Percentiles rank a stretch among this genome's conserved stretches.
Conservation (phyloP, 106 monocot species). For the Apostasia shenzhenica region DNA sequence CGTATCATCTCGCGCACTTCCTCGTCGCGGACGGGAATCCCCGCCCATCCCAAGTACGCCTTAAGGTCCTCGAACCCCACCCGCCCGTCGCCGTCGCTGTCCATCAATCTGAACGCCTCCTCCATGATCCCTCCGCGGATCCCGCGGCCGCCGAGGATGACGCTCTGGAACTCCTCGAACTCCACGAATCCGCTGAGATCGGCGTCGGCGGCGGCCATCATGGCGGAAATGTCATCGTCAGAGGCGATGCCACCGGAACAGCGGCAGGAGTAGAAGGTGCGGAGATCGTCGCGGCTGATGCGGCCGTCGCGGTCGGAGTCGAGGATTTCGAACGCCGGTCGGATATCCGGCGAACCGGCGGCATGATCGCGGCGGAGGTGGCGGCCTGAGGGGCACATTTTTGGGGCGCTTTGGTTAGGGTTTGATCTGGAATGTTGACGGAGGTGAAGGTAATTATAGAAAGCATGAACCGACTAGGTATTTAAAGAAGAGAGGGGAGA, state of each 20-base stretch:
- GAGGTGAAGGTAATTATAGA: too few species aligned
- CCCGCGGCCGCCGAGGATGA: slow-evolving; percentile 22
- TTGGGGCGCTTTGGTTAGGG: not conserved
- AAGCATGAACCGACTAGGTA: too few species aligned
- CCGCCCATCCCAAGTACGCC: slow-evolving; percentile 39
- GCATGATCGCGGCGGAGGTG: slow-evolving; percentile 4
- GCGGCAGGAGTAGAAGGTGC: slow-evolving; percentile 30
- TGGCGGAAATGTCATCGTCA: slow-evolving; percentile 46
- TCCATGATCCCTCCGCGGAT: slow-evolving; percentile 15
- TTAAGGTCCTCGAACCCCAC: slow-evolving; percentile 82
- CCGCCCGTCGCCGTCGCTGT: slow-evolving; percentile 78
- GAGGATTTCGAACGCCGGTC: slow-evolving; percentile 73
- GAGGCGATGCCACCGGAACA: slow-evolving; percentile 2
- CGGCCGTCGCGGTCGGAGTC: slow-evolving; percentile 86
- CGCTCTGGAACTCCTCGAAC: slow-evolving; percentile 70
- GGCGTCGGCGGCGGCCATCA: slow-evolving; percentile 79
- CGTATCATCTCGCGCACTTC: slow-evolving; percentile 67
- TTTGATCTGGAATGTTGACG: too few species aligned
- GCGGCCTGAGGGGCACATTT: slow-evolving; percentile 67
- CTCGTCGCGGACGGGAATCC: slow-evolving; percentile 43
- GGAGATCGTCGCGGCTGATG: slow-evolving; percentile 77
- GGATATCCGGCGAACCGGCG: slow-evolving; percentile 8
- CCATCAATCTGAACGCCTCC: slow-evolving; percentile 80
- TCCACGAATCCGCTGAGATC: slow-evolving; percentile 74
- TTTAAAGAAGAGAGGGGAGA: too few species aligned